Conservation (phyloP, 495 filamentous ascomycete genomes). For the Rhypophila decipiens region DNA sequence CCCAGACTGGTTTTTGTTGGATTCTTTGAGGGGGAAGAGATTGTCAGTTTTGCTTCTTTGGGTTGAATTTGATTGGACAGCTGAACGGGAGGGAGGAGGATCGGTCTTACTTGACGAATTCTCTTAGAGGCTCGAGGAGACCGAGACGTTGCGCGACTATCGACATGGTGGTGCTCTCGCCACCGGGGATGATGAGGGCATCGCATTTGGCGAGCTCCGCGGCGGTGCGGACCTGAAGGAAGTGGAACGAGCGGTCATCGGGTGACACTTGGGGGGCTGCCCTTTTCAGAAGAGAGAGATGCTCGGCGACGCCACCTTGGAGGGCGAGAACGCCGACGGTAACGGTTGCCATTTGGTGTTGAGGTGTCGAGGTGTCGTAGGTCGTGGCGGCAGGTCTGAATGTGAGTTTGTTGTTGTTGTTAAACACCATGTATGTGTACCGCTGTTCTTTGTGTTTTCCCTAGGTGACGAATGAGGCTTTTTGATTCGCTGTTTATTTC, state of each 20-base stretch:
- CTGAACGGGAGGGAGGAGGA: background rate
- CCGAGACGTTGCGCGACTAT: conserved; percentile 76
- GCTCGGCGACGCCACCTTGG: conserved; percentile 90
- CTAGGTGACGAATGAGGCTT: too few relatives aligned
- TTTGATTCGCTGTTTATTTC: too few relatives aligned
- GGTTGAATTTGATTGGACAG: background rate
- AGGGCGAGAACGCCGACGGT: conserved; percentile 85
- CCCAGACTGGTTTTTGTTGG: conserved; percentile 83
- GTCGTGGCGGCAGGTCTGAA: too few relatives aligned
- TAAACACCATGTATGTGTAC: too few relatives aligned
- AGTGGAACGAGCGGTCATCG: conserved; percentile 35
- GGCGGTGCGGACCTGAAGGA: conserved; percentile 74
- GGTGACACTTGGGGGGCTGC: conserved; percentile 40
- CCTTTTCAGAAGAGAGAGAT: conserved; percentile 66
- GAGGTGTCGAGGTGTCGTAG: too few relatives aligned
- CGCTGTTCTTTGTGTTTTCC: too few relatives aligned
- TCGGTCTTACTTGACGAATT: conserved; percentile 85
- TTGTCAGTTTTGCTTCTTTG: background rate
- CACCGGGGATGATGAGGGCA: conserved; percentile 84
- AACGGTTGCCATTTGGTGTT: conserved; percentile 23
- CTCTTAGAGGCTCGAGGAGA: conserved; percentile 74
- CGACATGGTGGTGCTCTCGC: conserved; percentile 91
- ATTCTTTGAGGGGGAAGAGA: conserved; percentile 27
- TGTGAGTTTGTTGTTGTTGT: too few relatives aligned
- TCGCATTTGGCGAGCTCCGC: conserved; percentile 66